These are phyloP conservation scores for Xylaria palmicola DNA, from an alignment of 495 filamentous ascomycete species.

Conservation along the genomic window DNA sequence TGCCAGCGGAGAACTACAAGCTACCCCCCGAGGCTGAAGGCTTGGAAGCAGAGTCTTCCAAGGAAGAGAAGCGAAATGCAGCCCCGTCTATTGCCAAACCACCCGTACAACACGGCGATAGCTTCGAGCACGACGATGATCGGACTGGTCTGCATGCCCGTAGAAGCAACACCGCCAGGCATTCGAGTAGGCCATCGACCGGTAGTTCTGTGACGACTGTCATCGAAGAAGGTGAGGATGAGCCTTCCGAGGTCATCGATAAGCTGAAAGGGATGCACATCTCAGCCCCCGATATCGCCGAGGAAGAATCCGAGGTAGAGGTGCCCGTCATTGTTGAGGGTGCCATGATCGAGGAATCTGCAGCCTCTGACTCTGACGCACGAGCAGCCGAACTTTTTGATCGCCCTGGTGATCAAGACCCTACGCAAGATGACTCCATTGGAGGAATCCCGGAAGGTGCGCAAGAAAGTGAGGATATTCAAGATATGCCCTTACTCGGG, in stretches of 20 bases:
- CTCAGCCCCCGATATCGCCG: constrained; percentile 34
- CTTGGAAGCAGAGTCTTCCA: constrained; percentile 41
- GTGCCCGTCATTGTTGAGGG: constrained; percentile 49
- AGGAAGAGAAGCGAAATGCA: constrained; percentile 34
- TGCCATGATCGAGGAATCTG: constrained; percentile 22
- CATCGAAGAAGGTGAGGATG: constrained; percentile 68
- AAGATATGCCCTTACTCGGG: constrained; percentile 12
- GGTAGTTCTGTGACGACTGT: constrained; percentile 73
- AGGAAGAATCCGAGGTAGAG: constrained; percentile 41
- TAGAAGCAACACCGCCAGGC: constrained; percentile 68
- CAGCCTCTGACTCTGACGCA: constrained; percentile 3
- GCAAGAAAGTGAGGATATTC: constrained; percentile 20
- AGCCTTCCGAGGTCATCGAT: constrained; percentile 40
- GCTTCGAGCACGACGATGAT: constrained; percentile 41
- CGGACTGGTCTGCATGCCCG: constrained; percentile 35
- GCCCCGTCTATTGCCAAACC: constrained; percentile 47
- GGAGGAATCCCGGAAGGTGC: constrained; percentile 24
- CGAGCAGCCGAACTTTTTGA: constrained; percentile 7
- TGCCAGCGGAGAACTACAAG: constrained; percentile 93
- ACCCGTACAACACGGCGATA: constrained; percentile 39
- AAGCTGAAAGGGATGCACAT: constrained; percentile 41
- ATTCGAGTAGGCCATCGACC: constrained; percentile 70
- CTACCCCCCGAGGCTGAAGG: constrained; percentile 92
- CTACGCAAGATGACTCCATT: constrained; percentile 22
- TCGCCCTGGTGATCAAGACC: constrained; percentile 16